Evolutionary conservation across 2,329 filamentous ascomycete genomes (phyloP), one percentile per base, ranked within the genome.

Genomic region (Samsoniella hepiali): DNA sequence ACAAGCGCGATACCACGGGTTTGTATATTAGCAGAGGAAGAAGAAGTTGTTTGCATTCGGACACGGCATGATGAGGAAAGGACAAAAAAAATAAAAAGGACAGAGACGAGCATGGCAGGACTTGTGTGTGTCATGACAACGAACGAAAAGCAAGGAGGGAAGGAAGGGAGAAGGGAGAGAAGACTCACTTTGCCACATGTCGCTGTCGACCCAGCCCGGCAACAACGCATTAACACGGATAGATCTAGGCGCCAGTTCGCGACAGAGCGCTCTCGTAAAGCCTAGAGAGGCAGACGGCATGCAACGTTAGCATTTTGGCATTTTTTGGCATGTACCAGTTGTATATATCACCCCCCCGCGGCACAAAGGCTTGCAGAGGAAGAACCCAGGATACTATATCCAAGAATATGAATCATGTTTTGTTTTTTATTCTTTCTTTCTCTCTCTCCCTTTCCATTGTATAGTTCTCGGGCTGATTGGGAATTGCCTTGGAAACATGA

Each of bases 161-260:
- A 22, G 34, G 22, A 32, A 50, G 15, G 11, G 50, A 29, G 58
- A 63, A 58, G 57, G 63, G 59, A 67, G 65, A 65, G 65, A 64
- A 45, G 60, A 75, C 78, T 76, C 76, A 93, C 91, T 80, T 72
- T 83, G 76, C 68, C 89, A 91, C 91, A 96, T 96, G 55, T 86
- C 83, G 53, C 91, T 94, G 63, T 90, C 81, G 68, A 96, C 88
- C 78, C 94, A 96, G 7, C 92, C 92, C 1, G 92, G 92, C 49
- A 94, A 78, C 67, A 96, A 85, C 34, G 88, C 88, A 76, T 96
- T 96, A 54, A 91, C 89, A 36, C 93, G 83, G 64, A 96, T 83
- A 56, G 83, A 83, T 55, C 80, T 78, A 65, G 79, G 76, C 58
- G 84, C 84, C 69, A 88, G 75, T 76, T 92, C 87, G 57, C 77